Evolutionary conservation across 345 rosid species (phyloP).

Genomic region (Aethionema arabicum): DNA sequence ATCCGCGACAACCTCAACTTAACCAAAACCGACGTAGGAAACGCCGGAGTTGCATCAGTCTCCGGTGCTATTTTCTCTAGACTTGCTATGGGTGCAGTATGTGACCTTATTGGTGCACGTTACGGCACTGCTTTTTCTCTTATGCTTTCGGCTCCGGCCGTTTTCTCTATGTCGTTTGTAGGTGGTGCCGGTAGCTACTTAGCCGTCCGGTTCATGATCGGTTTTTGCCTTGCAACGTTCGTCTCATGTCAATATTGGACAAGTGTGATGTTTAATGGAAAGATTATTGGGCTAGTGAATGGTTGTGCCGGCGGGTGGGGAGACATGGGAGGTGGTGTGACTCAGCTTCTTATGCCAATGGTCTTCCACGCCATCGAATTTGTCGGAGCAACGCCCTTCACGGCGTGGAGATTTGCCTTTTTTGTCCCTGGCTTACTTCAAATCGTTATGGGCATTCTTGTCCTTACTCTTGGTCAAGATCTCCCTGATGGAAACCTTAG

Average conservation of each 20-base stretch:
- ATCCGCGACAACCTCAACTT: slow-evolving; percentile 77
- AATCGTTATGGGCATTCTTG: slow-evolving; percentile 64
- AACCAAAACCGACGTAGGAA: slow-evolving; percentile 64
- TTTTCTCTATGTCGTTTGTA: slow-evolving; percentile 78
- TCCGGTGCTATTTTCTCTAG: slow-evolving; percentile 81
- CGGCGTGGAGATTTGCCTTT: slow-evolving; percentile 90
- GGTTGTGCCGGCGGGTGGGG: slow-evolving; percentile 96
- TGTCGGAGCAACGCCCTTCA: slow-evolving; percentile 68
- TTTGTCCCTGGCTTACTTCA: slow-evolving; percentile 72
- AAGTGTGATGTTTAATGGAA: slow-evolving; percentile 78
- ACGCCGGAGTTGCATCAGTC: slow-evolving; percentile 85
- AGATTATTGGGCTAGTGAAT: slow-evolving; percentile 75
- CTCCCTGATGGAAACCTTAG: slow-evolving; percentile 84
- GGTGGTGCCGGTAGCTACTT: slow-evolving; percentile 57
- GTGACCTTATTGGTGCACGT: slow-evolving; percentile 77
- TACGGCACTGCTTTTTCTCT: slow-evolving; percentile 73
- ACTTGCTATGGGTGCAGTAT: slow-evolving; percentile 78
- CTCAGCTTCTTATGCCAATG: slow-evolving; percentile 80
- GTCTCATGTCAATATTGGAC: slow-evolving; percentile 95
- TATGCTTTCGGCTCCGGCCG: slow-evolving; percentile 72
- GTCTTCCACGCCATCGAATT: slow-evolving; percentile 54
- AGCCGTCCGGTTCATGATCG: slow-evolving; percentile 84
- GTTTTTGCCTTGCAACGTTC: slow-evolving; percentile 85
- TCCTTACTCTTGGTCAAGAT: slow-evolving; percentile 78
- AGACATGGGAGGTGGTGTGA: slow-evolving; percentile 87